Evolutionary conservation across 1,284 basidiomycete genomes (phyloP).

Genomic region (Coniophora puteana): DNA sequence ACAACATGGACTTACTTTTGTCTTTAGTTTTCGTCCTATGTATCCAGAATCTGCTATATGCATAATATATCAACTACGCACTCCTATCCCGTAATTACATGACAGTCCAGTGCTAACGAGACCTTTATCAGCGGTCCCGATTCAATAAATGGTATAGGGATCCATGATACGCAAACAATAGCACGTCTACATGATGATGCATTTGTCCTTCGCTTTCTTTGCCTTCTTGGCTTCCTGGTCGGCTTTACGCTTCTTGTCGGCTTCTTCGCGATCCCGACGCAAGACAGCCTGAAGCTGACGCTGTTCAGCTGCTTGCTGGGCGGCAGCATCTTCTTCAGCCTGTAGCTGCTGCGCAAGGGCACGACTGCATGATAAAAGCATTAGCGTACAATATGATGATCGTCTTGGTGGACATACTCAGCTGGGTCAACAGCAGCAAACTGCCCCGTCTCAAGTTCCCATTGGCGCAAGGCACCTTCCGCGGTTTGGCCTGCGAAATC

Average conservation of each 20-base stretch:
- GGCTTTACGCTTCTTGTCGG: constrained; percentile 11
- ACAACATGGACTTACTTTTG: background rate
- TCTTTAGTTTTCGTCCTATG: background rate
- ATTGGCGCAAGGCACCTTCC: constrained; percentile 50
- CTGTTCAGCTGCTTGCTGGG: constrained; percentile 35
- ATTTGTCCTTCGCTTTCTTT: constrained; percentile 52
- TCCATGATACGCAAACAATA: background rate
- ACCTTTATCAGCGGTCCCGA: too few species aligned
- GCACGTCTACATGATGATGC: constrained; percentile 57
- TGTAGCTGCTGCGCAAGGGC: constrained; percentile 70
- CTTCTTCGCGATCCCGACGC: constrained; percentile 8
- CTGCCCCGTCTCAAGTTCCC: constrained; percentile 34
- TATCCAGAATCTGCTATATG: background rate
- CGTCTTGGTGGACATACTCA: constrained; percentile 39
- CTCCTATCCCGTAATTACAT: too few species aligned
- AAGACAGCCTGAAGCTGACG: constrained; percentile 32
- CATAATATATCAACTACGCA: constrained; percentile 1
- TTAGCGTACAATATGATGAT: background rate
- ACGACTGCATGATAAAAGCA: constrained; percentile 33
- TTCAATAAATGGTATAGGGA: too few species aligned
- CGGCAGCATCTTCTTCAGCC: constrained; percentile 63
- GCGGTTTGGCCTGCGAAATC: constrained; percentile 75
- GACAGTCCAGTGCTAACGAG: too few species aligned
- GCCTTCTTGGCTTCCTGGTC: constrained; percentile 22
- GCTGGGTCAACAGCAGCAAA: constrained; percentile 42